Conservation (phyloP, 2,329 filamentous ascomycete genomes). For the Grosmannia clavigera region DNA sequence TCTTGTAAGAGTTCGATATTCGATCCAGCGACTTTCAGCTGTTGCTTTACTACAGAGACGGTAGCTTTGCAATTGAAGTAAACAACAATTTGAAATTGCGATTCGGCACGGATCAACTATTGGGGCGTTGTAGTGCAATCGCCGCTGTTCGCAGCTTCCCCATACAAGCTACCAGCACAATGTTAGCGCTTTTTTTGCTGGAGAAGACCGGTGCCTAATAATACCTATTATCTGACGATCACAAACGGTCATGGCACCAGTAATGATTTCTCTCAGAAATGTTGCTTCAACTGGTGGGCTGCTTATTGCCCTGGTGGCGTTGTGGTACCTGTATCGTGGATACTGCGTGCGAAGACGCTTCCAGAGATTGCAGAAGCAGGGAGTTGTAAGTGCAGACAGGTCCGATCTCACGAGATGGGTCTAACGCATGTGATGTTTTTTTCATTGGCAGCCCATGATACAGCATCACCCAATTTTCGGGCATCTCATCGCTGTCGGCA, state of each 20-base stretch:
- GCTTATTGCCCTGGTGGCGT: background rate
- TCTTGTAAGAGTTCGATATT: no score
- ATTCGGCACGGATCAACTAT: background rate
- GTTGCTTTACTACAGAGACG: no score
- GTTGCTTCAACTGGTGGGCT: background rate
- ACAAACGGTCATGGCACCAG: background rate
- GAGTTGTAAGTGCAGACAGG: conserved; percentile 5
- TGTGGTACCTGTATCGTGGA: conserved; percentile 8
- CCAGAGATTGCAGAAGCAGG: conserved; percentile 11
- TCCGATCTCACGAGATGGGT: background rate
- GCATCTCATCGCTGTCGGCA: conserved; percentile 11
- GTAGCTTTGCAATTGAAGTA: background rate
- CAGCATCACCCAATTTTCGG: conserved; percentile 11
- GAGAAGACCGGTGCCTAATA: background rate
- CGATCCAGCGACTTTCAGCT: no score
- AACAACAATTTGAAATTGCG: background rate
- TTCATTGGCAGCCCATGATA: conserved; percentile 11
- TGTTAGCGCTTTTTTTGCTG: no score
- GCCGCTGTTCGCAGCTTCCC: background rate
- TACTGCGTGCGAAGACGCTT: conserved; percentile 12
- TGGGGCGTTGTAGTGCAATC: background rate
- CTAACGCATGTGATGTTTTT: background rate
- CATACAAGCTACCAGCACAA: no score
- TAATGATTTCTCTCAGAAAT: background rate
- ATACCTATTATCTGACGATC: background rate